Base-by-base conservation (phyloP, 1,284 basidiomycete genomes). In the Sparassis latifolia region DNA sequence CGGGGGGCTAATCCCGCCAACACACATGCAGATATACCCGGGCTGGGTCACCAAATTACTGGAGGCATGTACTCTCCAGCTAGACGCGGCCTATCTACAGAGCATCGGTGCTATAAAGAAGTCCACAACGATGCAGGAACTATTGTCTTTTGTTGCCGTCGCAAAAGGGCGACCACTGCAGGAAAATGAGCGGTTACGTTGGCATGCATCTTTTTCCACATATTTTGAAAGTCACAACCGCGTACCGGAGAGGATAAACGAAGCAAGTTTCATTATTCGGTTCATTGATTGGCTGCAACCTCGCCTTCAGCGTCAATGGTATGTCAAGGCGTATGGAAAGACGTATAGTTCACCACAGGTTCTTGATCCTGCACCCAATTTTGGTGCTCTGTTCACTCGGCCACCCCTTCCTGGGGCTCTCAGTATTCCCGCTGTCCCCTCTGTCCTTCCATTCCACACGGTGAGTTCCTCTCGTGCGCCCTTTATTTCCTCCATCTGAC, bases 361-460 rank as follows among this genome's bases (percentile, higher is more conserved):
- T 1, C 35, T 38, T 10, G 47, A 37, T 12, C 50, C 54, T 4
- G 28, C 50, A 33, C 42, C 50, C 1, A 42, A 47, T n/a, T 45
- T 50, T 9, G 37, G 39, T 29, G n/a, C 55, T 53, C 50, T 55
- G 42, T 55, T 59, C 50, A 29, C 55, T 33, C 60, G 55, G 51
- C 68, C 57, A 52, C 55, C 46, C 42, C 54, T 59, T 50, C 69
- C 72, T 10, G 61, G 65, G 38, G 69, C 63, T 45, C 68, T 75
- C 55, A 68, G 69, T 33, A 59, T 67, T 10, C 75, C 76, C 4
- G 64, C 65, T 5, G 66, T 79, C 2, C 78, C 80, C 1, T 73
- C 77, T 7, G 76, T 83, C 35, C 61, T 84, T 20, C 82, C 80
- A 1, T 83, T 84, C 62, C 77, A 80, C 58, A 80, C 74, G 55